These are phyloP conservation scores for Colletotrichum liaoningense DNA, from an alignment of 2,329 filamentous ascomycete species.

Conservation along the genomic window DNA sequence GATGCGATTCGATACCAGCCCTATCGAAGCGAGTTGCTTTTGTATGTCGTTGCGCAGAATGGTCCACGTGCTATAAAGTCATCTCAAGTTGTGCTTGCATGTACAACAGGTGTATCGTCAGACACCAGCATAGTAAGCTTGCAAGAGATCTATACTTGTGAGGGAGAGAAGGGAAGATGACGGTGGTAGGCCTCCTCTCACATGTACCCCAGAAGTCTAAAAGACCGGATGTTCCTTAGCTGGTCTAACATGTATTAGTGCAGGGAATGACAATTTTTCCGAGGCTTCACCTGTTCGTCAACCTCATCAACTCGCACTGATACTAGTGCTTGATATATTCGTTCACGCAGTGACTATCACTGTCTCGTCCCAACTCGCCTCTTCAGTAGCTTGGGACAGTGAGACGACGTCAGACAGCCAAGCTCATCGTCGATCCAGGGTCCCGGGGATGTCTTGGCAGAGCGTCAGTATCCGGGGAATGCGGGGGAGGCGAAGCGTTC, in stretches of 20 bases:
- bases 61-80: neutral
- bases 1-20: neutral
- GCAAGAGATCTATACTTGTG: neutral
- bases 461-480: neutral
- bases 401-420: constrained; percentile 27
- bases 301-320: neutral
- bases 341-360: neutral
- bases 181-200: neutral
- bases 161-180: neutral
- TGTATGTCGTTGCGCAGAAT: neutral
- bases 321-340: neutral
- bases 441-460: neutral
- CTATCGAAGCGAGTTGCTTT: too few species aligned
- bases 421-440: constrained; percentile 14
- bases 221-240: neutral
- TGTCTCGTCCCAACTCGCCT: constrained; percentile 1
- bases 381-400: too few species aligned
- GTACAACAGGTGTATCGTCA: neutral
- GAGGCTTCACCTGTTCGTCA: neutral
- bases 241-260: neutral
- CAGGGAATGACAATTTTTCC: neutral
- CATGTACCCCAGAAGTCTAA: neutral
- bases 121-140: neutral
- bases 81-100: neutral
- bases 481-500: constrained; percentile 5